Evolutionary conservation across 2,329 filamentous ascomycete species (phyloP).

Genomic region (Penicillium janthinellum): DNA sequence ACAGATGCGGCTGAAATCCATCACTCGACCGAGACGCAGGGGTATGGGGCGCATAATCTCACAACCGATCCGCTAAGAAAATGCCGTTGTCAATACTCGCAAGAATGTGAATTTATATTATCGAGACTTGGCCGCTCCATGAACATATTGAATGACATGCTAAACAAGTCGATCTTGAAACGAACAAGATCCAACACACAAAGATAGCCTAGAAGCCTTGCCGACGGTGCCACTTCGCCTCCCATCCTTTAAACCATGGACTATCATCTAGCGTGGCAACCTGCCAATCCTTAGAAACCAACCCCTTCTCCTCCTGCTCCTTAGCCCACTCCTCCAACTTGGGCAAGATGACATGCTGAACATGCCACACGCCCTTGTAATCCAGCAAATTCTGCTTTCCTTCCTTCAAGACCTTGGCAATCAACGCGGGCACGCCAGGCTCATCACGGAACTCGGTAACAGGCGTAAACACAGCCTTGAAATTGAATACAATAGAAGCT

Average conservation of each 20-base stretch:
- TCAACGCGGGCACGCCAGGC: conserved; percentile 68
- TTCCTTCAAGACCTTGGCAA: conserved; percentile 69
- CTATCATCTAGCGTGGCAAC: conserved; percentile 70
- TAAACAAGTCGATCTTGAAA: neutral
- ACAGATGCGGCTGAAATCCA: neutral
- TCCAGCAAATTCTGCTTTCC: conserved; percentile 72
- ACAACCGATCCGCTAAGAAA: neutral
- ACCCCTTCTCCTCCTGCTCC: conserved; percentile 66
- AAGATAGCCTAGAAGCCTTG: conserved; percentile 57
- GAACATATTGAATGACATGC: neutral
- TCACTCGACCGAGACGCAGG: neutral
- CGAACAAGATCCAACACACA: neutral
- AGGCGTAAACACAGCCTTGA: conserved; percentile 82
- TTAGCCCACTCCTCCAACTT: conserved; percentile 63
- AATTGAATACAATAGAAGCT: conserved; percentile 78
- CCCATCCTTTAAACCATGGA: conserved; percentile 77
- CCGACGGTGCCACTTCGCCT: conserved; percentile 68
- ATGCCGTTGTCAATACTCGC: neutral
- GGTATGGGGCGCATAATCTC: neutral
- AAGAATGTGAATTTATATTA: neutral
- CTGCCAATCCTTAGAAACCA: conserved; percentile 65
- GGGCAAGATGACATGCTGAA: conserved; percentile 71
- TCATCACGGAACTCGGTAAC: conserved; percentile 70
- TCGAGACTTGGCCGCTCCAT: neutral
- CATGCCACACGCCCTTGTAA: conserved; percentile 82